Evolutionary conservation across 371 early-diverging fungal species (phyloP), one percentile per base, ranked within the genome.

Genomic region (Mucor sp.): DNA sequence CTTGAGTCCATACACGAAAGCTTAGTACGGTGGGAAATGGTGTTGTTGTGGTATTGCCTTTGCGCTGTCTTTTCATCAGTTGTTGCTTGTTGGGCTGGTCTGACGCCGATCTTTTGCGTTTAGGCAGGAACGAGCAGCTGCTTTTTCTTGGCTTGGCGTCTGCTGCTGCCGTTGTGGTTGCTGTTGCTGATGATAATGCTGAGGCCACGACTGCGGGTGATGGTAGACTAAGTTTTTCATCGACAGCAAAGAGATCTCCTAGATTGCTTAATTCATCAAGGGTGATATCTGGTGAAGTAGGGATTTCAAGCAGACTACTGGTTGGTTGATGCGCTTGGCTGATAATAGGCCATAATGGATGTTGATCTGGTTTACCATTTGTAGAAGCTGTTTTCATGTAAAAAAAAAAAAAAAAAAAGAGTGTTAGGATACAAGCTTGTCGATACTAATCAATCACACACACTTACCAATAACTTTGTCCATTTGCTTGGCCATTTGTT

Each of bases 401-500:
- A n/a, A n/a, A n/a, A n/a, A n/a, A n/a, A n/a, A n/a, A n/a, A n/a
- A n/a, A n/a, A n/a, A n/a, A n/a, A 30, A 23, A 50, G 8, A 50
- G 12, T 25, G 47, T 50, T 25, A 50, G 25, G 23, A 23, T 47
- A 47, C 47, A 47, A 19, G 47, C 17, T 4, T 47, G 17, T 47
- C 21, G 8, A 33, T 1, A 19, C 21, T 19, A 47, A 17, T 1
- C 30, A 56, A 19, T n/a, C 6, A 6, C 19, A 44, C 21, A 37
- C 9, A 56, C 35, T 43, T 72, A 72, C 73, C 62, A 33, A 65
- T 58, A 0, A 61, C 43, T 37, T 87, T 86, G 44, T 85, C 85
- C 74, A 80, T 77, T 68, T 85, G 80, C 56, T 85, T 87, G 56
- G 82, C 79, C 32, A 86, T 69, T 69, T 88, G 88, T 37, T 82